These are phyloP conservation scores for Chlamydomonas eustigma DNA, from an alignment of 139 green algal genomes.

Conservation along the genomic window DNA sequence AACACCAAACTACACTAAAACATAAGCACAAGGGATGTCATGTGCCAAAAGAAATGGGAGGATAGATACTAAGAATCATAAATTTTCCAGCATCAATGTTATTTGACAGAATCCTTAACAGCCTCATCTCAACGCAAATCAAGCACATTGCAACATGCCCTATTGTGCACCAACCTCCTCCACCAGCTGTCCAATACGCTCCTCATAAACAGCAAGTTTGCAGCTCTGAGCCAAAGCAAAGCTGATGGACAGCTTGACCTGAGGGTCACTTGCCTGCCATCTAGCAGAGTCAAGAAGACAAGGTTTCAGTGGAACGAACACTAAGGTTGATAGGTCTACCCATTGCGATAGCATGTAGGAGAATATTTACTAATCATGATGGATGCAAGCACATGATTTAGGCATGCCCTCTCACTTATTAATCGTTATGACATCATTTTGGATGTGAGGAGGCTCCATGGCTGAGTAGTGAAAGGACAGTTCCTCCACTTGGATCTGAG, in stretches of 20 bases:
- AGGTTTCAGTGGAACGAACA: background rate
- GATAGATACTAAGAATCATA: no score
- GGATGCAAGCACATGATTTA: no score
- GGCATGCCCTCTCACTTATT: slow-evolving; percentile 42
- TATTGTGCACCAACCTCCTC: slow-evolving; percentile 27
- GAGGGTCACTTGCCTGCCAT: slow-evolving; percentile 7
- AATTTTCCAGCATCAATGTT: no score
- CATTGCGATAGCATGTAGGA: no score
- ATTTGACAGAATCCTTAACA: no score
- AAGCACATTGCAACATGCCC: no score
- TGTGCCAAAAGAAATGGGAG: no score
- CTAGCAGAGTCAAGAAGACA: background rate
- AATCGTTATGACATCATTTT: slow-evolving; percentile 85
- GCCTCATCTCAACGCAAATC: no score
- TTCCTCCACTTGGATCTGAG: slow-evolving; percentile 30
- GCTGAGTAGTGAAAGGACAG: slow-evolving; percentile 57
- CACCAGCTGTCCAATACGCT: slow-evolving; percentile 73
- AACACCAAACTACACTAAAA: no score
- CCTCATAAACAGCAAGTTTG: slow-evolving; percentile 83
- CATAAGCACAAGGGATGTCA: no score
- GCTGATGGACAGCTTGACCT: slow-evolving; percentile 54
- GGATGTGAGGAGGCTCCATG: slow-evolving; percentile 65
- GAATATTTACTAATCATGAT: no score
- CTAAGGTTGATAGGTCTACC: no score
- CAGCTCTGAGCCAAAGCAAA: slow-evolving; percentile 61